Evolutionary conservation across 192 early-diverging fungal genomes (phyloP).

Genomic region (Coemansia sp.): DNA sequence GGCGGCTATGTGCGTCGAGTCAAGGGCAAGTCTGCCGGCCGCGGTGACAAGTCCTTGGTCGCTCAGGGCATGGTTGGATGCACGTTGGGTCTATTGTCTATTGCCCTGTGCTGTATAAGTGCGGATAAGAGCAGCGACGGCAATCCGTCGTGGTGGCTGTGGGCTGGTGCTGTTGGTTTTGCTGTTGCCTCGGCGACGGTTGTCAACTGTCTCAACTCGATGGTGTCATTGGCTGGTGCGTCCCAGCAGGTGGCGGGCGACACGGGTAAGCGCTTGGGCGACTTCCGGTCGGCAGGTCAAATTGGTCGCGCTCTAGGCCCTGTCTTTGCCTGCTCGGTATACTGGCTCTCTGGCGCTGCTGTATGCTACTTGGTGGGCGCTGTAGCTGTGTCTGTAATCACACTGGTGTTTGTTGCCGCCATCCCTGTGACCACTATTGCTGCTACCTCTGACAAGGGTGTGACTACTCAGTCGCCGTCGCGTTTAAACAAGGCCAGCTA

Average conservation of each 20-base stretch:
- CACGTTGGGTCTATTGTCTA: slow-evolving; percentile 63
- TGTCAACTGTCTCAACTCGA: slow-evolving; percentile 83
- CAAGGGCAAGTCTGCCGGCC: slow-evolving; percentile 57
- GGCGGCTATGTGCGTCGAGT: slow-evolving; percentile 90
- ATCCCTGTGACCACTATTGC: slow-evolving; percentile 10
- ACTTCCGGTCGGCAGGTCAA: slow-evolving; percentile 88
- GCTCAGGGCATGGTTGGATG: slow-evolving; percentile 79
- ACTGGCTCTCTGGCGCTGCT: slow-evolving; percentile 78
- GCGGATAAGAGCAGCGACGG: slow-evolving; percentile 14
- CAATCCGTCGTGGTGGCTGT: slow-evolving; percentile 51
- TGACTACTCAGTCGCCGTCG: background rate
- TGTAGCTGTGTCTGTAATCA: slow-evolving; percentile 52
- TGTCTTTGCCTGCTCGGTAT: slow-evolving; percentile 80
- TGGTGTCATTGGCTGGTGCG: slow-evolving; percentile 48
- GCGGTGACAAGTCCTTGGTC: slow-evolving; percentile 59
- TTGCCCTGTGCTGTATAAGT: slow-evolving; percentile 57
- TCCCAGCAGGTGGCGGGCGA: slow-evolving; percentile 7
- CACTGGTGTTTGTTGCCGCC: slow-evolving; percentile 26
- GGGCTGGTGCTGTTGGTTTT: slow-evolving; percentile 79
- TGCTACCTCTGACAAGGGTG: background rate
- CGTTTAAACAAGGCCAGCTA: background rate
- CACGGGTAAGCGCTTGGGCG: slow-evolving; percentile 78
- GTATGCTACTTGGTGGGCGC: slow-evolving; percentile 66
- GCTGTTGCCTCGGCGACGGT: slow-evolving; percentile 95
- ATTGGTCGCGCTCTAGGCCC: slow-evolving; percentile 90